Base-by-base conservation (phyloP, 257 asterid species). In the Solanum clarkiae region DNA sequence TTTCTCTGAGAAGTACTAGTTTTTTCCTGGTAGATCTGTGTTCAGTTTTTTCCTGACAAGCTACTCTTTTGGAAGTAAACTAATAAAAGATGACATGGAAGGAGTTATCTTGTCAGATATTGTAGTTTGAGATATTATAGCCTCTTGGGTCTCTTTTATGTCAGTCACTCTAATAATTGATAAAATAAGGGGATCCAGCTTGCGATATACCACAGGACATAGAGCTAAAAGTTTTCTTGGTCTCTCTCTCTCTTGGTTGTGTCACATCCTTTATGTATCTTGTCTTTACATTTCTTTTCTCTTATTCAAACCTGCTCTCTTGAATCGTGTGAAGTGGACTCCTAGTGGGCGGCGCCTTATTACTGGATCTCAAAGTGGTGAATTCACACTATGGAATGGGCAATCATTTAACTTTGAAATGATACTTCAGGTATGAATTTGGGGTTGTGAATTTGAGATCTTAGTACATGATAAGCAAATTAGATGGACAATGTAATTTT, bases 291-390 rank as follows among this genome's bases (percentile, higher is more conserved):
- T 60, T 26, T 29, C 44, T 51, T 56, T 57, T n/a, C 84, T 85
- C 82, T 77, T 77, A 86, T 90, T 82, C 44, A 55, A 69, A 87
- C 84, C 57, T 83, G 70, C 70, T 62, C 68, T 71, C 71, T 81
- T 56, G 81, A 86, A 86, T 80, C 88, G 71, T 85, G 85, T 80
- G 74, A 93, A 96, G 98, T 97, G 99, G 99, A 97, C 98, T 84
- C 99, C 99, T 71, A 97, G 97, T 92, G 99, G 99, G 81, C 94
- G 99, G 85, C 99, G 99, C 55, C 98, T 97, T 74, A 95, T 97
- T 69, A 97, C 99, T 40, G 99, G 99, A 85, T 97, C 99, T 83
- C 98, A 97, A 85, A 97, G 98, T 62, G 99, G 99, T 86, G 99
- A 97, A 91, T 97, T 97, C 91, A 97, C 99, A 68, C 91, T 97